Evolutionary conservation across 73 alveolate species (phyloP).

Genomic region (Tetrahymena malaccensis): DNA sequence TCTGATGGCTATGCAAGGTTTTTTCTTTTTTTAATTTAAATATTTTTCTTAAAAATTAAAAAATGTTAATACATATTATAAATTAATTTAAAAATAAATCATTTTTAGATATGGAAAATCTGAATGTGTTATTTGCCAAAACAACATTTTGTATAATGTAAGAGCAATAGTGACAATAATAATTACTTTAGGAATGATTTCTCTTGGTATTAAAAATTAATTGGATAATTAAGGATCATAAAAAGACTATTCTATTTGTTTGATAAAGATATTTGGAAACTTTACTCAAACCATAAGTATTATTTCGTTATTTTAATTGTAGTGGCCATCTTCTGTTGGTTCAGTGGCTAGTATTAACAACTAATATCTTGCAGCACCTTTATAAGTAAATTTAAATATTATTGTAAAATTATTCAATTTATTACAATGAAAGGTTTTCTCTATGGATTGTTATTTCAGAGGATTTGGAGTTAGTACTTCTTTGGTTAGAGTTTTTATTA

Average conservation of each 20-base stretch:
- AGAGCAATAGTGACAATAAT: neutral
- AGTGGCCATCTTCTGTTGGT: neutral
- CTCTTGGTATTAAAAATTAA: neutral
- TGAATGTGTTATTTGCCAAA: neutral
- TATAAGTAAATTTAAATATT: neutral
- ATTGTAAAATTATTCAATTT: neutral
- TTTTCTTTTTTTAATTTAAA: neutral
- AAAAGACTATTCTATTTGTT: neutral
- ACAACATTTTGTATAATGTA: neutral
- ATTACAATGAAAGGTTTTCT: neutral
- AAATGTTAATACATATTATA: neutral
- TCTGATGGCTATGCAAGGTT: neutral
- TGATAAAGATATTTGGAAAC: neutral
- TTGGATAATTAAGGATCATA: neutral
- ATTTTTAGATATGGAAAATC: neutral
- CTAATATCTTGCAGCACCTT: neutral
- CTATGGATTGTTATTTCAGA: neutral
- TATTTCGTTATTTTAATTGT: neutral
- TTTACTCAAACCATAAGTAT: neutral
- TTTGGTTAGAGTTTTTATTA: neutral
- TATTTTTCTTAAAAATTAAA: too few relatives aligned
- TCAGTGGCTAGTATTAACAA: neutral
- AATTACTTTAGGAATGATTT: neutral
- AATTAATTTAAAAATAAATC: neutral
- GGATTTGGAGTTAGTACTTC: neutral